Conservation (phyloP, 768 basidiomycete genomes). For the Mycena amicta region DNA sequence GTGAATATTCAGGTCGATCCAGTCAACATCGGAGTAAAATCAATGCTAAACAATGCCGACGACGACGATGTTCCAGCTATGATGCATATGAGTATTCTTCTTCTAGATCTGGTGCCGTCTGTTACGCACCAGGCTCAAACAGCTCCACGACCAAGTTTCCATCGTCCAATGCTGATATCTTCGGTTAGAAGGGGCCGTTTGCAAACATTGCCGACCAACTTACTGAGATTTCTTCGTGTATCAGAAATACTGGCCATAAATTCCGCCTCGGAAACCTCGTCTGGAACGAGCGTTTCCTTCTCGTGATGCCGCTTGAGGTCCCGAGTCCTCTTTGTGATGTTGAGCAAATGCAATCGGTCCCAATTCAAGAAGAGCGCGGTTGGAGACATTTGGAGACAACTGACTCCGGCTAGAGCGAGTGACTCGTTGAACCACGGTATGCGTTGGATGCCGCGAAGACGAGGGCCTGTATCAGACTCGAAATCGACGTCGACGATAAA, state of each 20-base stretch:
- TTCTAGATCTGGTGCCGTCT: background rate
- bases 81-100: background rate
- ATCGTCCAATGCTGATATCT: background rate
- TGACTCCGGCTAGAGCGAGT: background rate
- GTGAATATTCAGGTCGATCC: too few relatives aligned
- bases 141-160: background rate
- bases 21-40: too few relatives aligned
- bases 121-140: background rate
- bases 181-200: background rate
- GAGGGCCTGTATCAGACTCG: slow-evolving; percentile 1
- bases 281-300: background rate
- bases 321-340: too few relatives aligned
- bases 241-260: background rate
- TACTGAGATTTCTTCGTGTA: background rate
- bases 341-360: background rate
- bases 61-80: background rate
- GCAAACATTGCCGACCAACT: background rate
- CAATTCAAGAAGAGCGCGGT: slow-evolving; percentile 18
- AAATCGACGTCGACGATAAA: slow-evolving; percentile 14
- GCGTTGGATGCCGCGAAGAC: slow-evolving; percentile 1
- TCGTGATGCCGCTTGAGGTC: background rate
- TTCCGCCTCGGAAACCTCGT: background rate
- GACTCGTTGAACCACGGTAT: slow-evolving; percentile 18
- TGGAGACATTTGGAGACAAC: slow-evolving; percentile 14
- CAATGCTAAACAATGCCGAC: background rate